A percentile compares a stretch with the other conserved stretches of the same genome.
phyloP scores from a whole-genome alignment of 345 rosid species.

The Isatis tinctoria region DNA sequence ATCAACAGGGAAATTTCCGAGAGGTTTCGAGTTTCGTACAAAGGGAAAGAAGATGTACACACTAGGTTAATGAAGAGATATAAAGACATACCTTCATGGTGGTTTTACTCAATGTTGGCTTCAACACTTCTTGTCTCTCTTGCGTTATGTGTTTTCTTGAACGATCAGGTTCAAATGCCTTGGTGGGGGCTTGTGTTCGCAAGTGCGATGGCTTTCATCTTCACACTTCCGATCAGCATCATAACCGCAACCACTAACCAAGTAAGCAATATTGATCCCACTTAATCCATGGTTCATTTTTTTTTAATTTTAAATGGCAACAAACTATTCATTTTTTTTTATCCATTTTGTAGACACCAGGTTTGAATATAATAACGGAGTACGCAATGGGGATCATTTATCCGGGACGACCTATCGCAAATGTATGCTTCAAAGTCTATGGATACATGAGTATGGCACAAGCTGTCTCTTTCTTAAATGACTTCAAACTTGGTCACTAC shows the following conservation, averaged over 20 bases:
- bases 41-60: conserved; percentile 76
- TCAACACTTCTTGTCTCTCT: conserved; percentile 51
- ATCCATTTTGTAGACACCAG: conserved; percentile 57
- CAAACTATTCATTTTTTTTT: not conserved
- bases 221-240: conserved; percentile 85
- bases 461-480: conserved; percentile 82
- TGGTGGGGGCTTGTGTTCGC: conserved; percentile 96
- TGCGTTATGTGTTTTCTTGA: conserved; percentile 58
- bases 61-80: conserved; percentile 74
- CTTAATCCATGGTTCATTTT: not conserved
- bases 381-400: conserved; percentile 77
- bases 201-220: conserved; percentile 61
- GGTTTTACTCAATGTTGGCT: conserved; percentile 60
- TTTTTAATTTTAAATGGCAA: not conserved
- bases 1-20: conserved; percentile 59
- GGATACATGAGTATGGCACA: conserved; percentile 93
- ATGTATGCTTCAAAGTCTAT: conserved; percentile 82
- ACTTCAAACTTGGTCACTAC: conserved; percentile 94
- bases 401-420: conserved; percentile 90
- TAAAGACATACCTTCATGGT: conserved; percentile 85
- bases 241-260: conserved; percentile 91
- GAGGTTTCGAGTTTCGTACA: conserved; percentile 58
- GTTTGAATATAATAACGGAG: conserved; percentile 86
- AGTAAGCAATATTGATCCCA: conserved; percentile 33
- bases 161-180: conserved; percentile 82